Percentiles rank a stretch among this genome's conserved stretches.
Conservation (phyloP, 2,329 filamentous ascomycete species). For the Leptosphaerulina australis region DNA sequence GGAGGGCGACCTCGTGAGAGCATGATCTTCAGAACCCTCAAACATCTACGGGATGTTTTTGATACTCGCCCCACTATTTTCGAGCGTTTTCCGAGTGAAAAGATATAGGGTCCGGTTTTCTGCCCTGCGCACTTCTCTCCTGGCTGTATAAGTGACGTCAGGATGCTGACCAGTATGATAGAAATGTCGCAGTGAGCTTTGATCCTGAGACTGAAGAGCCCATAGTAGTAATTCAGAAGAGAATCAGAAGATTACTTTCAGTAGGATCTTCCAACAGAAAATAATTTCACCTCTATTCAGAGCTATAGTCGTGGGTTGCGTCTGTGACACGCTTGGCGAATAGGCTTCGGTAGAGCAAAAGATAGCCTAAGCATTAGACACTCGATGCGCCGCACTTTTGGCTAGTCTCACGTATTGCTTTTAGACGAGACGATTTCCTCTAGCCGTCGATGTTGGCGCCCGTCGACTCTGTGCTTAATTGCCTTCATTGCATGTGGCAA, state of each 20-base stretch:
- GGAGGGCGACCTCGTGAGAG: constrained; percentile 1
- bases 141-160: constrained; percentile 10
- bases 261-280: not conserved
- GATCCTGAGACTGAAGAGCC: not conserved
- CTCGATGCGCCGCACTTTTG: no score
- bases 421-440: no score
- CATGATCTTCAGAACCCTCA: constrained; percentile 9
- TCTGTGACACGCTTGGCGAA: not conserved
- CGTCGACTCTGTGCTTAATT: not conserved
- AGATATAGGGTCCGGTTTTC: constrained; percentile 3
- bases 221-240: not conserved
- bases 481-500: not conserved
- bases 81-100: constrained; percentile 6
- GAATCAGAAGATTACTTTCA: not conserved
- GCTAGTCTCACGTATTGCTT: no score
- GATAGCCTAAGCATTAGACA: no score
- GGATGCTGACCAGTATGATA: not conserved
- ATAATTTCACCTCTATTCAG: not conserved
- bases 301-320: not conserved
- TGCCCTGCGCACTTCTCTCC: constrained; percentile 11
- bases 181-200: not conserved
- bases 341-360: not conserved
- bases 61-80: constrained; percentile 13
- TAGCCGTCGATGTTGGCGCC: not conserved
- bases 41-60: constrained; percentile 7